A percentile compares a stretch with the other conserved stretches of the same genome.
Evolutionary conservation across 2,329 filamentous ascomycete genomes (phyloP).

Genomic region (Aspergillus calidoustus): DNA sequence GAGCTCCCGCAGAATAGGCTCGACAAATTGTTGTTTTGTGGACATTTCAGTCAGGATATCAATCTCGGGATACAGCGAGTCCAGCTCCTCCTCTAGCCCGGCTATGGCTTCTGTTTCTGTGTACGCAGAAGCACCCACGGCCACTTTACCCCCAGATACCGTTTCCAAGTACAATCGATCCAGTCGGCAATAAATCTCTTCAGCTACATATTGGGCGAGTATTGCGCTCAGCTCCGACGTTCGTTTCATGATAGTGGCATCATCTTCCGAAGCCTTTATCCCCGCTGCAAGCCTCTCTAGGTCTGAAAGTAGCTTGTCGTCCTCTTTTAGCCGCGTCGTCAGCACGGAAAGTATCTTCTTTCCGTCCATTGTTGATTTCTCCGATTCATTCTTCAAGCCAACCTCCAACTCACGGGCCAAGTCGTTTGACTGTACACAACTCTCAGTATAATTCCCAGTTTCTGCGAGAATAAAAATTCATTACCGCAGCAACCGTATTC

Average conservation of each 20-base stretch:
- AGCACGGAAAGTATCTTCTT: conserved; percentile 40
- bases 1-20: conserved; percentile 44
- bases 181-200: conserved; percentile 45
- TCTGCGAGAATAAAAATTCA: neutral
- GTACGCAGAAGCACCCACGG: neutral
- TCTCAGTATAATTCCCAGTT: conserved; percentile 19
- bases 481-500: conserved; percentile 39
- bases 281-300: conserved; percentile 37
- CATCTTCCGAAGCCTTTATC: conserved; percentile 34
- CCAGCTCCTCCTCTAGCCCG: conserved; percentile 42
- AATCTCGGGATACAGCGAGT: conserved; percentile 46
- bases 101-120: conserved; percentile 25
- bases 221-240: conserved; percentile 33
- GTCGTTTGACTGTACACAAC: conserved; percentile 38
- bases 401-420: conserved; percentile 39
- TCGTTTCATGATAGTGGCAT: conserved; percentile 34
- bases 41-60: conserved; percentile 48
- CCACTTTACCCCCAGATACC: conserved; percentile 19
- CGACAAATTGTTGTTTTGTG: conserved; percentile 47
- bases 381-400: conserved; percentile 35
- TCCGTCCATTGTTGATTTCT: conserved; percentile 36
- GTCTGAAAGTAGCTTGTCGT: conserved; percentile 39
- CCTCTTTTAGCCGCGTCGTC: conserved; percentile 40
- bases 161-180: conserved; percentile 46
- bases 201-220: conserved; percentile 39